phyloP scores from a whole-genome alignment of 2,329 filamentous ascomycete species.

The Fusarium liriodendri region DNA sequence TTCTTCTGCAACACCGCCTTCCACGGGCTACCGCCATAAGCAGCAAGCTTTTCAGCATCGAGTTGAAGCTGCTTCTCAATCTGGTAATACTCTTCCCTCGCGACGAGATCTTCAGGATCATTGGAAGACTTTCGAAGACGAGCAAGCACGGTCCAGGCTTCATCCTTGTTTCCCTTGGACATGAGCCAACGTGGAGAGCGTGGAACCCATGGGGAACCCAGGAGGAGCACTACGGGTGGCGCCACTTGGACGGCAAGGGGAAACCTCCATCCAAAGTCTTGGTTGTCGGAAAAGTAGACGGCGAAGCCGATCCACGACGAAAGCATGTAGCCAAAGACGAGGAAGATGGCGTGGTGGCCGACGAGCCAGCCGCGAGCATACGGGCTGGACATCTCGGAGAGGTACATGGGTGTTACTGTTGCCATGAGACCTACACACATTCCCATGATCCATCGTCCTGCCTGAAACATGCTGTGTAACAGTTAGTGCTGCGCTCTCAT shows the following conservation, averaged over 20 bases:
- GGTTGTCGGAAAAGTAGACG: constrained; percentile 46
- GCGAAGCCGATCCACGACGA: constrained; percentile 54
- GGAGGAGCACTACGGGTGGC: constrained; percentile 50
- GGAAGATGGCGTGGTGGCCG: constrained; percentile 60
- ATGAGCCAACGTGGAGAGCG: constrained; percentile 62
- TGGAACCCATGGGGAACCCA: constrained; percentile 51
- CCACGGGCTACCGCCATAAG: constrained; percentile 54
- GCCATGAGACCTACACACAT: constrained; percentile 54
- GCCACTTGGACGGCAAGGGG: constrained; percentile 56
- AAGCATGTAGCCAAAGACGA: constrained; percentile 59
- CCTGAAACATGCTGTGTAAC: constrained; percentile 48
- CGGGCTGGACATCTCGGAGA: constrained; percentile 48
- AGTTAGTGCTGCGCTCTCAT: not conserved
- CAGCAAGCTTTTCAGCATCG: constrained; percentile 54
- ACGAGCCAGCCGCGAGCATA: constrained; percentile 61
- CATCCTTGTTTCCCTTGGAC: constrained; percentile 56
- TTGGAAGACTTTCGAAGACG: constrained; percentile 43
- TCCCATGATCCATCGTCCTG: constrained; percentile 58
- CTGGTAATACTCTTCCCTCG: constrained; percentile 60
- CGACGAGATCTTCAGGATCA: constrained; percentile 53
- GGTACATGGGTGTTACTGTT: constrained; percentile 51
- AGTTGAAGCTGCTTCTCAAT: constrained; percentile 58
- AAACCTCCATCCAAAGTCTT: constrained; percentile 55
- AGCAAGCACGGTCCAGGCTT: constrained; percentile 57
- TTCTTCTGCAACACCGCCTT: constrained; percentile 58